phyloP scores from a whole-genome alignment of 768 basidiomycete species.

The Leccinum disarticulatum region DNA sequence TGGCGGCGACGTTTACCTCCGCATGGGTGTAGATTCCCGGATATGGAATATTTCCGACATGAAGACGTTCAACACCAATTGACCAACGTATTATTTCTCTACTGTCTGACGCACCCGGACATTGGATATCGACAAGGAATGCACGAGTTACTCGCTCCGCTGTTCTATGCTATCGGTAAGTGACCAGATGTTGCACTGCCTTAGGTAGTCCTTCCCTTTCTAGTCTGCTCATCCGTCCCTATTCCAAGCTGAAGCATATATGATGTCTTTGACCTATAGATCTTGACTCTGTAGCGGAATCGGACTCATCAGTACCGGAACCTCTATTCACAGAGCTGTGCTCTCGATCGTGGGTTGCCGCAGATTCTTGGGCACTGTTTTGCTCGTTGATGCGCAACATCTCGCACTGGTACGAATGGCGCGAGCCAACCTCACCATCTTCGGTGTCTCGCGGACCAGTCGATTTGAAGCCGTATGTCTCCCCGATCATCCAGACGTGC shows the following conservation, averaged over 20 bases:
- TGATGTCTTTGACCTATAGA: constrained; percentile 45
- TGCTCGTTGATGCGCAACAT: constrained; percentile 73
- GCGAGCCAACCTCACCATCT: constrained; percentile 37
- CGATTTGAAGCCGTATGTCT: constrained; percentile 62
- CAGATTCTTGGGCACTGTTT: constrained; percentile 89
- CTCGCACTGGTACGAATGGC: constrained; percentile 81
- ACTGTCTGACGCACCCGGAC: constrained; percentile 72
- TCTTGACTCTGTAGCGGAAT: constrained; percentile 65
- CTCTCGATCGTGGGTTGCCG: constrained; percentile 66
- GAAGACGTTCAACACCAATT: constrained; percentile 72
- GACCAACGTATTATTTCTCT: constrained; percentile 86
- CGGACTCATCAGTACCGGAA: constrained; percentile 32
- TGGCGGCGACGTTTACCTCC: constrained; percentile 1
- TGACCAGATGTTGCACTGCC: not conserved
- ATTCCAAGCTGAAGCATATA: constrained; percentile 29
- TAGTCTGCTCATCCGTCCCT: constrained; percentile 14
- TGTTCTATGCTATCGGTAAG: constrained; percentile 63
- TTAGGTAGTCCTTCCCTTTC: constrained; percentile 12
- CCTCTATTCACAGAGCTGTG: constrained; percentile 57
- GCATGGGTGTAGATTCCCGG: constrained; percentile 78
- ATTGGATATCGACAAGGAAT: constrained; percentile 98
- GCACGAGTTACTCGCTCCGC: constrained; percentile 92
- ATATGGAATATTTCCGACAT: constrained; percentile 86
- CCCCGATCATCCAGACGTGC: constrained; percentile 86
- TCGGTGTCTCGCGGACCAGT: constrained; percentile 39